Evolutionary conservation across 805 yeast species (phyloP), one percentile per base, ranked within the genome.

Genomic region (Debaryomyces prosopidis): DNA sequence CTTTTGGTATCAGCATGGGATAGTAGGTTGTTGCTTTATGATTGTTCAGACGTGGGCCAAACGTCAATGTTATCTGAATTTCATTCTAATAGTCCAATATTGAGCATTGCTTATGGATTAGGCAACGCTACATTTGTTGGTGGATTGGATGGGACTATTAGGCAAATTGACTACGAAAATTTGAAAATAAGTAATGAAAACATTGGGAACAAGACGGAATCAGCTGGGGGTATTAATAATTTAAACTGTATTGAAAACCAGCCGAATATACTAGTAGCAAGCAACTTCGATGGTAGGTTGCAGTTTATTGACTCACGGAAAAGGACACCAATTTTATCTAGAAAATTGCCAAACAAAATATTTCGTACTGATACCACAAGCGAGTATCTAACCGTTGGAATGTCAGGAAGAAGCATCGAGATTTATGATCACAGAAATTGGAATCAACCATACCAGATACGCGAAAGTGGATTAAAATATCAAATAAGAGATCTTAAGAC

Each of bases 401-500:
- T 80, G 68, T 66, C 84, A 0, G 65, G 72, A 11, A 74, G 86
- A 34, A 63, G 66, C 15, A 74, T 85, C 1, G 78, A 80, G 48
- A 68, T 85, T 10, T 84, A 80, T 58, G 90, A 86, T 51, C 56
- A 74, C 9, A 65, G 86, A 19, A 70, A 75, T 40, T 58, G 75
- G 45, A 47, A 51, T 1, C 45, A 54, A 3, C 85, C 88, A 0
- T 46, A 77, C 12, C 78, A 76, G 45, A 60, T 69, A 3, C 65
- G 87, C 33, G 86, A 83, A 45, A 76, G 84, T 32, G 88, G 91
- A 0, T 69, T 88, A 42, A 80, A 80, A 53, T 80, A 80, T 56
- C 90, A 86, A 62, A 79, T 84, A 1, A 69, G 83, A 39, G 77
- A 77, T 18, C 54, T 87, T 30, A 73, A 71, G 50, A 67, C 81